Evolutionary conservation across 345 rosid species (phyloP).

Genomic region (Eucalyptus marginata): DNA sequence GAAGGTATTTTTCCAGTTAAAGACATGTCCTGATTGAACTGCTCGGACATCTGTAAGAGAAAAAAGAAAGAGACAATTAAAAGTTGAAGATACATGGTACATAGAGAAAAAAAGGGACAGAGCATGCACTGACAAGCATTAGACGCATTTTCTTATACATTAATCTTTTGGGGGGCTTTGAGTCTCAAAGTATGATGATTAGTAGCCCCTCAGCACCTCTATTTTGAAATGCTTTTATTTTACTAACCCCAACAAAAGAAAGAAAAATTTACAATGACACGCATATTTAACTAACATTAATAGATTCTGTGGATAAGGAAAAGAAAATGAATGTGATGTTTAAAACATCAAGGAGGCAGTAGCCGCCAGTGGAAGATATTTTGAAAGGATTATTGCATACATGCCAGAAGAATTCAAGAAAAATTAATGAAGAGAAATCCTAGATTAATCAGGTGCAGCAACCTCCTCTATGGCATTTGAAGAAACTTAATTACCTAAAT

Average conservation of each 20-base stretch:
- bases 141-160: background rate
- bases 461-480: background rate
- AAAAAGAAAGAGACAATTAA: background rate
- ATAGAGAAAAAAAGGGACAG: background rate
- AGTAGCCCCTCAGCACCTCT: background rate
- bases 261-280: background rate
- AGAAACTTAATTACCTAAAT: background rate
- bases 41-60: constrained; percentile 80
- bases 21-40: constrained; percentile 84
- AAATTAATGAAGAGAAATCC: background rate
- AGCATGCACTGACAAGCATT: background rate
- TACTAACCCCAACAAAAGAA: background rate
- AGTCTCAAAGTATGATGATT: background rate
- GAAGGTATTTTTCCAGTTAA: constrained; percentile 89
- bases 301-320: background rate
- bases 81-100: background rate
- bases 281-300: background rate
- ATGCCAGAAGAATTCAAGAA: background rate
- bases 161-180: background rate
- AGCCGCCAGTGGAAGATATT: background rate
- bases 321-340: background rate
- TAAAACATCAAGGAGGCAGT: background rate
- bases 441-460: background rate
- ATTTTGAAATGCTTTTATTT: background rate
- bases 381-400: background rate